Conservation (phyloP, 805 yeast species). For the Zygoascus tannicola region DNA sequence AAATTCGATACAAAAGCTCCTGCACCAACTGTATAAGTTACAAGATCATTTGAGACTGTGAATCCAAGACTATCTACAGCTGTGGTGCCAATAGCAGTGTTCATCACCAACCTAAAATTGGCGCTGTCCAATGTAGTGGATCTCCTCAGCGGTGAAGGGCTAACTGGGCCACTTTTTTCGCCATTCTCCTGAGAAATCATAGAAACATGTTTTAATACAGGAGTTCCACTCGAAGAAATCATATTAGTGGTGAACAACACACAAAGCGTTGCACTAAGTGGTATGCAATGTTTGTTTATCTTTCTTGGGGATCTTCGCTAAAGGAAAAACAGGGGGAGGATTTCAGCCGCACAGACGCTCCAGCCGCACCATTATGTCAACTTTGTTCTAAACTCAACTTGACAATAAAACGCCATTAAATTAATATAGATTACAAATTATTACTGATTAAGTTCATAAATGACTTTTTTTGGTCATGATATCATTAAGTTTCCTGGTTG, state of each 20-base stretch:
- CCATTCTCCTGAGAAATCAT: background rate
- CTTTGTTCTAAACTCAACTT: no score
- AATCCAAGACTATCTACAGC: constrained; percentile 13
- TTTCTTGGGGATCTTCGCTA: no score
- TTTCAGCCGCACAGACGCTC: no score
- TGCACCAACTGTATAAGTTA: constrained; percentile 25
- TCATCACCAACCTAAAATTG: constrained; percentile 2
- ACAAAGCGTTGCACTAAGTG: no score
- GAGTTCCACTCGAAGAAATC: constrained; percentile 1
- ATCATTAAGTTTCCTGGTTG: no score
- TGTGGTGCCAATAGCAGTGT: constrained; percentile 18
- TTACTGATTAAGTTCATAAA: background rate
- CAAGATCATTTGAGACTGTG: constrained; percentile 9
- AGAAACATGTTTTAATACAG: background rate
- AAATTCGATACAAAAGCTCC: constrained; percentile 19
- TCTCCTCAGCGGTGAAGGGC: background rate
- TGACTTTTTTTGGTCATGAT: no score
- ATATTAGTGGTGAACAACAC: no score
- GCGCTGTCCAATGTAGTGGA: background rate
- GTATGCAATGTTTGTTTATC: background rate
- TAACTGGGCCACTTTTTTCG: background rate
- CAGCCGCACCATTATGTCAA: no score
- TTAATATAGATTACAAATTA: background rate
- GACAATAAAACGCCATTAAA: no score
- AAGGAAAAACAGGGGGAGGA: no score